Base-by-base conservation (phyloP, 1,139 yeast genomes). In the Geotrichum klebahnii region DNA sequence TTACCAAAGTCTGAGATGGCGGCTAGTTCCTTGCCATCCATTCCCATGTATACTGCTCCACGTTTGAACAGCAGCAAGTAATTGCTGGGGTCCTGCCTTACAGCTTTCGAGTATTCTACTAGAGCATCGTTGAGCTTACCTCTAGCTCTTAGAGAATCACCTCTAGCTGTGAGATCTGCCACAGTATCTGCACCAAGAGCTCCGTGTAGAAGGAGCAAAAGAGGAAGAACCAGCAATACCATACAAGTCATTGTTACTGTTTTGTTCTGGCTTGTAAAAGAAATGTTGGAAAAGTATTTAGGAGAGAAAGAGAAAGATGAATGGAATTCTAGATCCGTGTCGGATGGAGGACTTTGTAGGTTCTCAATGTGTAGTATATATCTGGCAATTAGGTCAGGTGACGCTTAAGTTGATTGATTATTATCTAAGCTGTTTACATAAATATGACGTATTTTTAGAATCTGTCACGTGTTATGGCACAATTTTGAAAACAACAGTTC, bases 21-120 rank as follows among this genome's bases (percentile, higher is more conserved):
- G 39, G 63, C 64, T 22, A 44, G 40, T 40, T 68, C 69, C 44
- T 60, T 59, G 17, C 72, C 71, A 35, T 64, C 55, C 3, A 70
- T 62, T 9, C 45, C 44, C 48, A 69, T 58, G 45, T 67, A 63
- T 23, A 70, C 70, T 1, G 70, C 65, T 5, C 71, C 73, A 8
- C 75, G 62, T 53, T 67, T 67, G 59, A 67, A 71, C 33, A 61
- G 53, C n/a, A 64, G 61, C 53, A 67, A 52, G 53, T 64, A 67
- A 56, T 67, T 65, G n/a, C 46, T 46, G 19, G 68, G 68, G 23
- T 64, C 61, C n/a, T 53, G 51, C 23, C 57, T 52, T 23, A 67
- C 54, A 3, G 67, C 68, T 26, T 58, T 57, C 46, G 66, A 66
- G 48, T 63, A 67, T 87, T 73, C 94, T 74, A 64, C 78, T 75